These are phyloP conservation scores for Pueraria montana DNA, from an alignment of 306 rosid species.

Conservation along the genomic window DNA sequence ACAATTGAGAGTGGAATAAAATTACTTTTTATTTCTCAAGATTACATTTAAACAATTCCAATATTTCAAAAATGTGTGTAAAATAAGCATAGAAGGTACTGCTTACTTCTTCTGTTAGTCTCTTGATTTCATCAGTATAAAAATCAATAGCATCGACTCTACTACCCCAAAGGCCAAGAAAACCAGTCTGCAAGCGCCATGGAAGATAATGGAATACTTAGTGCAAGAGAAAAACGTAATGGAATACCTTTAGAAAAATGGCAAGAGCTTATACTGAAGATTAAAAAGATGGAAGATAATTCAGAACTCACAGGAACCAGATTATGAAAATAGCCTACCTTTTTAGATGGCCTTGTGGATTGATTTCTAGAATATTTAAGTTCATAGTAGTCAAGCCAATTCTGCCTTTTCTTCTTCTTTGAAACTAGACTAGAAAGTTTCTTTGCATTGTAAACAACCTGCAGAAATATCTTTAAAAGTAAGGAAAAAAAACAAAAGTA, in stretches of 20 bases:
- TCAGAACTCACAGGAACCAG: conserved; percentile 33
- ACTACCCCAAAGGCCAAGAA: conserved; percentile 84
- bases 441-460: conserved; percentile 90
- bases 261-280: conserved; percentile 19
- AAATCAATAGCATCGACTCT: conserved; percentile 82
- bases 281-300: conserved; percentile 15
- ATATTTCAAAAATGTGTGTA: background rate
- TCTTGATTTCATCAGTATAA: conserved; percentile 66
- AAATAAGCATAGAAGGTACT: conserved; percentile 32
- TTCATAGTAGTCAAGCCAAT: conserved; percentile 94
- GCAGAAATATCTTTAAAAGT: conserved; percentile 46
- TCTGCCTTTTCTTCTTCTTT: conserved; percentile 78
- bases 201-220: conserved; percentile 34
- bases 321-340: conserved; percentile 63
- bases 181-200: conserved; percentile 83
- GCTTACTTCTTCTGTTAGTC: conserved; percentile 74
- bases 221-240: conserved; percentile 23
- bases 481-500: conserved; percentile 19
- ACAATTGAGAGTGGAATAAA: background rate
- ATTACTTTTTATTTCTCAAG: background rate
- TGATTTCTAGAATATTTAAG: conserved; percentile 81
- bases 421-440: conserved; percentile 79
- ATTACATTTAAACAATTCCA: background rate
- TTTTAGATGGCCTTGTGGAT: conserved; percentile 66
- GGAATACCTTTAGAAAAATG: background rate